Conservation (phyloP, 768 basidiomycete species). For the Aureoboletus auriporus region DNA sequence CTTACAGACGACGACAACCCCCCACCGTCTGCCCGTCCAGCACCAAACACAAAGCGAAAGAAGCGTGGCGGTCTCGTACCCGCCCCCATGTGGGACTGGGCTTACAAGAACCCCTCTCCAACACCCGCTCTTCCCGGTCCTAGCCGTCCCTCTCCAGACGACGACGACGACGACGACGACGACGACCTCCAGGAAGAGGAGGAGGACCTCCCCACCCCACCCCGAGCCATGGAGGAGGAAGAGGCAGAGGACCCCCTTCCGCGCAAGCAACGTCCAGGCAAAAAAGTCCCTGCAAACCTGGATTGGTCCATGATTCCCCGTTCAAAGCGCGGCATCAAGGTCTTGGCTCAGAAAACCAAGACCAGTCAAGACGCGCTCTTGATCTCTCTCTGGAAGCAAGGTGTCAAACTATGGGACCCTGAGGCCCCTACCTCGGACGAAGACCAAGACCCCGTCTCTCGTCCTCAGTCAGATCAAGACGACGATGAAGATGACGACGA, state of each 20-base stretch:
- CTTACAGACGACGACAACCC: conserved; percentile 77
- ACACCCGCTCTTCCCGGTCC: conserved; percentile 2
- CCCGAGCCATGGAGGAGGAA: conserved; percentile 61
- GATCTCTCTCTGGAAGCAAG: conserved; percentile 14
- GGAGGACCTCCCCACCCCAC: conserved; percentile 41
- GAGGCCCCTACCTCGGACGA: conserved; percentile 20
- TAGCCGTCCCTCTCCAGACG: conserved; percentile 4
- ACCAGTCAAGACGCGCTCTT: background rate
- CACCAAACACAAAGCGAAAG: conserved; percentile 31
- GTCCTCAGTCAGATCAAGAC: conserved; percentile 13
- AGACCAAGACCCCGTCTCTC: conserved; percentile 10
- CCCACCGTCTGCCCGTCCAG: conserved; percentile 10
- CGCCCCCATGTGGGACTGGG: conserved; percentile 87
- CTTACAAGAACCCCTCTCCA: conserved; percentile 40
- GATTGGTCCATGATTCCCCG: conserved; percentile 13
- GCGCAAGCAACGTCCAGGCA: conserved; percentile 12
- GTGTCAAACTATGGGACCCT: conserved; percentile 17
- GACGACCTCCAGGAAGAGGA: conserved; percentile 30
- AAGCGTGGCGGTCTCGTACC: conserved; percentile 70
- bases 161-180: background rate
- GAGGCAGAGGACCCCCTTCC: conserved; percentile 39
- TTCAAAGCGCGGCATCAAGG: conserved; percentile 13
- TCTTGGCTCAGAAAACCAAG: background rate
- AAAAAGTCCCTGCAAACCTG: conserved; percentile 3
- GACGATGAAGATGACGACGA: conserved; percentile 16